These are phyloP conservation scores for Luffa acutangula DNA, from an alignment of 306 rosid genomes.

Conservation along the genomic window DNA sequence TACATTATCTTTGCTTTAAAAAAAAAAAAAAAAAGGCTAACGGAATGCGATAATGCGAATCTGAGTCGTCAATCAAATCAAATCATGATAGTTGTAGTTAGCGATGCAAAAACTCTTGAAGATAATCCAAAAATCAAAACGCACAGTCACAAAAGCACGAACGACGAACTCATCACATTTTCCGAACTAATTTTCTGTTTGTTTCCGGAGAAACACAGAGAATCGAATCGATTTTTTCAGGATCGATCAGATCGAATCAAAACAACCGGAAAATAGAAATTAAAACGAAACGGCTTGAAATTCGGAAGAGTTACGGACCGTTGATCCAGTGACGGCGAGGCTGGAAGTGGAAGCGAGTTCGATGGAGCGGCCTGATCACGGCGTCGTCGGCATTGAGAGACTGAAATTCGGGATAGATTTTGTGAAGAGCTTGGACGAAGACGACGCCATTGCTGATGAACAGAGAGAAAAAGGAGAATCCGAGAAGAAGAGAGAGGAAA, in stretches of 20 bases:
- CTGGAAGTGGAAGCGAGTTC: slow-evolving; percentile 73
- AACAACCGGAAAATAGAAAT: background rate
- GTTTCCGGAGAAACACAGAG: background rate
- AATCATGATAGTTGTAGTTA: background rate
- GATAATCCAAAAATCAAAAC: background rate
- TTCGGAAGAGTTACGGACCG: slow-evolving; percentile 24
- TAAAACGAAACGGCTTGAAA: background rate
- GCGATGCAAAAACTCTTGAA: background rate
- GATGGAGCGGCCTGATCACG: slow-evolving; percentile 16
- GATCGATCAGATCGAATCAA: background rate
- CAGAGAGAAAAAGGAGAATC: slow-evolving; percentile 14
- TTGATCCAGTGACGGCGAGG: slow-evolving; percentile 73
- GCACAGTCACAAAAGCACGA: background rate
- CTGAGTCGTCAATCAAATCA: background rate
- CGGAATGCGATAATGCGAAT: background rate
- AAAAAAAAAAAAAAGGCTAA: background rate
- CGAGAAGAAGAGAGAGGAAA: slow-evolving; percentile 4
- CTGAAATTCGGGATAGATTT: slow-evolving; percentile 24
- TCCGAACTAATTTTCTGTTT: background rate
- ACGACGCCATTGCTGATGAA: slow-evolving; percentile 24
- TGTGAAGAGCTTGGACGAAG: slow-evolving; percentile 40
- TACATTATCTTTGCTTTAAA: background rate
- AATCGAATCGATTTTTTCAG: background rate
- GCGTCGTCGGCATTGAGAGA: slow-evolving; percentile 17
- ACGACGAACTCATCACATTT: background rate